phyloP scores from a whole-genome alignment of 495 filamentous ascomycete genomes.

The Lentithecium fluviatile region DNA sequence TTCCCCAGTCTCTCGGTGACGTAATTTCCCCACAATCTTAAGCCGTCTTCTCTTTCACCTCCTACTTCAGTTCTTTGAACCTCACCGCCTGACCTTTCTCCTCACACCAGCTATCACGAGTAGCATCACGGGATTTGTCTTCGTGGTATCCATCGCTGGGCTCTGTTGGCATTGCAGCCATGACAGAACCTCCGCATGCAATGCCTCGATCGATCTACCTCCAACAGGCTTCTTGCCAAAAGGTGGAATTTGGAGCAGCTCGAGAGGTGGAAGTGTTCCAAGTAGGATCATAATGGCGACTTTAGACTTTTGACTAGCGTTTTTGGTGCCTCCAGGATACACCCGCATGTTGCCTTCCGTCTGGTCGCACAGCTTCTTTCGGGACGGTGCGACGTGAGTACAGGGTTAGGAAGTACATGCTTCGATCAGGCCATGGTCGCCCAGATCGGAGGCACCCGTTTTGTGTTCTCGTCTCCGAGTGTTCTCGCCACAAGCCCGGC shows the following conservation, averaged over 20 bases:
- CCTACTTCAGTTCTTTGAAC: constrained; percentile 42
- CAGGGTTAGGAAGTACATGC: constrained; percentile 34
- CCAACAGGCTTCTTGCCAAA: constrained; percentile 43
- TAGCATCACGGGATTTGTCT: no score
- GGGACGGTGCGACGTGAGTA: neutral
- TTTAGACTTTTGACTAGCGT: constrained; percentile 43
- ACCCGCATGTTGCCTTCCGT: neutral
- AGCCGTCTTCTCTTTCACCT: constrained; percentile 43
- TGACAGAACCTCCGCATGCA: constrained; percentile 35
- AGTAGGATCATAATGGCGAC: constrained; percentile 43
- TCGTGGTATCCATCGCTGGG: no score
- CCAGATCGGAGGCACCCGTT: constrained; percentile 34
- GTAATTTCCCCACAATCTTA: constrained; percentile 45
- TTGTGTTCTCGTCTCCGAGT: no score
- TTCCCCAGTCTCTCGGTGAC: constrained; percentile 42
- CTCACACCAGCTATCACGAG: no score
- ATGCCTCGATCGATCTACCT: constrained; percentile 33
- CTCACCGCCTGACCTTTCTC: constrained; percentile 37
- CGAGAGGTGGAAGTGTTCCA: constrained; percentile 32
- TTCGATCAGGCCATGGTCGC: constrained; percentile 40
- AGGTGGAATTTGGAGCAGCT: constrained; percentile 40
- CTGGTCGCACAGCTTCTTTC: no score
- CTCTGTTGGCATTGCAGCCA: constrained; percentile 33
- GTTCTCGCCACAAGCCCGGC: constrained; percentile 41
- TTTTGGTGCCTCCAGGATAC: constrained; percentile 40